Percentiles rank a stretch among this genome's conserved stretches.
phyloP scores from a whole-genome alignment of 2,329 filamentous ascomycete species.

The Cercospora berteroae region DNA sequence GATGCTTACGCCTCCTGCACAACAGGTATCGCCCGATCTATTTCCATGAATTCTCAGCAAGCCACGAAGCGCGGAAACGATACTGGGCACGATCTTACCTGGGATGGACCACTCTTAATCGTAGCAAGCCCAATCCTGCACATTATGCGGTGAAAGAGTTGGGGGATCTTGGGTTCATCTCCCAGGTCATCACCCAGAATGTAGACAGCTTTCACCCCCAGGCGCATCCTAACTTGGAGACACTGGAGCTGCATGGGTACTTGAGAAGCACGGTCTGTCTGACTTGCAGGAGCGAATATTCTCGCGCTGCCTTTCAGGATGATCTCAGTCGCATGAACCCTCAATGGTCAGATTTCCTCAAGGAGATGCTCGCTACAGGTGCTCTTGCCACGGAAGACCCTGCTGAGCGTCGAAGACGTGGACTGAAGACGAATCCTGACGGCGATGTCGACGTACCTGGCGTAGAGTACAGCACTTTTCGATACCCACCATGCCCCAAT shows the following conservation, averaged over 20 bases:
- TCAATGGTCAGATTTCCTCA: conserved; percentile 74
- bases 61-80: conserved; percentile 80
- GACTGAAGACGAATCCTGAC: conserved; percentile 84
- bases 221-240: conserved; percentile 72
- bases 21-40: conserved; percentile 78
- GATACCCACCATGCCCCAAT: conserved; percentile 83
- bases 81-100: conserved; percentile 97
- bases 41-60: conserved; percentile 80
- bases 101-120: conserved; percentile 80
- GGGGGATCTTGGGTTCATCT: conserved; percentile 68
- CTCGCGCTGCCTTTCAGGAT: conserved; percentile 71
- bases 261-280: conserved; percentile 77
- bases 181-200: conserved; percentile 86
- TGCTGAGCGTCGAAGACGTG: conserved; percentile 62
- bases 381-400: conserved; percentile 77
- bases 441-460: conserved; percentile 88
- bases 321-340: conserved; percentile 79
- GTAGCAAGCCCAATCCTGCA: conserved; percentile 73
- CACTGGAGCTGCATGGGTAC: conserved; percentile 88
- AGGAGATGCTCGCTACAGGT: conserved; percentile 68
- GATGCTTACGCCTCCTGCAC: background rate
- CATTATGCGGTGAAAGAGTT: conserved; percentile 76
- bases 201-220: conserved; percentile 88
- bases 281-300: conserved; percentile 69
- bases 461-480: conserved; percentile 83